Evolutionary conservation across 768 basidiomycete species (phyloP).

Genomic region (Solioccasus polychromus): DNA sequence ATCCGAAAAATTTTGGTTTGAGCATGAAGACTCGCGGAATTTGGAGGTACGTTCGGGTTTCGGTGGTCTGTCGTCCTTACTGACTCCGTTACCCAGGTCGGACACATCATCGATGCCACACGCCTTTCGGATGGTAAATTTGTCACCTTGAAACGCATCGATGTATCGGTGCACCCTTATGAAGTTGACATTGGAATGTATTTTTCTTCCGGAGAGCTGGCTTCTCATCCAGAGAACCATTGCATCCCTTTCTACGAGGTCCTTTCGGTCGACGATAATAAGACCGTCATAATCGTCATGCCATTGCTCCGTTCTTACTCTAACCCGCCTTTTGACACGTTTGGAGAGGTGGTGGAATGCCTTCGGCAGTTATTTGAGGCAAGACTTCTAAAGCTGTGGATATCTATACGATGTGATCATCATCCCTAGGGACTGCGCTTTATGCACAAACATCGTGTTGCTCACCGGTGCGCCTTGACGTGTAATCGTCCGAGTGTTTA

Average conservation of each 20-base stretch:
- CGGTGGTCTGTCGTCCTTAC: not conserved
- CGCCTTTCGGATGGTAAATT: conserved; percentile 23
- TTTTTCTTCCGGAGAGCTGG: conserved; percentile 7
- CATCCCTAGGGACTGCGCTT: conserved; percentile 9
- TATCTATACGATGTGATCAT: not conserved
- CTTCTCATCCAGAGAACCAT: conserved; percentile 26
- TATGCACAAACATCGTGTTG: conserved; percentile 23
- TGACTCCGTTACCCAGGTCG: not conserved
- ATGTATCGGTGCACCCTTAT: conserved; percentile 9
- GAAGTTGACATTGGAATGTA: conserved; percentile 32
- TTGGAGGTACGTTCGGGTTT: conserved; percentile 10
- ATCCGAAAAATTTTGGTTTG: not conserved
- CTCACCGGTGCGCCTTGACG: conserved; percentile 9
- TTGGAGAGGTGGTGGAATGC: conserved; percentile 34
- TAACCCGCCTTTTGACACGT: conserved; percentile 22
- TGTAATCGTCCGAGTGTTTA: too few relatives aligned
- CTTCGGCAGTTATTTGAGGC: conserved; percentile 35
- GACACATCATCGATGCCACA: conserved; percentile 26
- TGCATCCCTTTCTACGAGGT: conserved; percentile 32
- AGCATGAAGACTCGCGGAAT: not conserved
- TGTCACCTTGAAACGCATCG: conserved; percentile 31
- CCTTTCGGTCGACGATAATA: conserved; percentile 8
- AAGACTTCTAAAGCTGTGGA: too few relatives aligned
- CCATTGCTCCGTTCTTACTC: conserved; percentile 2
- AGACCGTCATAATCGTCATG: conserved; percentile 2